Conservation (phyloP, 176 grass and related monocot species). For the Raddia distichophylla region DNA sequence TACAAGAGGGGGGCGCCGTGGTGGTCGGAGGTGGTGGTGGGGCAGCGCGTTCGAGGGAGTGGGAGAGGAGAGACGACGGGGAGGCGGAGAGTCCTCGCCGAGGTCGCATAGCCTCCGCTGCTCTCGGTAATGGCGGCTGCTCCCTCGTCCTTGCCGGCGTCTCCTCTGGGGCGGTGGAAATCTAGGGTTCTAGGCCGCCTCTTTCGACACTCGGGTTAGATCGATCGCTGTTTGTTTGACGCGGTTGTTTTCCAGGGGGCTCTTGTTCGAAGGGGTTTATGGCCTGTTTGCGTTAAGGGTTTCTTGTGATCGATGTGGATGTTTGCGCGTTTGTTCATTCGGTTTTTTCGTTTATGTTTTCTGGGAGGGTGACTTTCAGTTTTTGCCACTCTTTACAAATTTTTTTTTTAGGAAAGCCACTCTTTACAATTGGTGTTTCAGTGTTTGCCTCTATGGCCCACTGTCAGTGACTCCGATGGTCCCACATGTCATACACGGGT, state of each 20-base stretch:
- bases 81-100: background rate
- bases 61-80: background rate
- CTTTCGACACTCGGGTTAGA: background rate
- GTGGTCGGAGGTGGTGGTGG: background rate
- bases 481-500: no score
- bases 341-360: background rate
- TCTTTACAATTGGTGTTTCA: no score
- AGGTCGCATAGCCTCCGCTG: slow-evolving; percentile 4
- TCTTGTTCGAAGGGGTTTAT: background rate
- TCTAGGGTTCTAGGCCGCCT: slow-evolving; percentile 40
- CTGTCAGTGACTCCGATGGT: no score
- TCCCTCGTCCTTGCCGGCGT: background rate
- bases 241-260: background rate
- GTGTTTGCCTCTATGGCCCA: no score
- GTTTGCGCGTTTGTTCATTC: no score
- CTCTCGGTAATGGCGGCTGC: slow-evolving; percentile 1
- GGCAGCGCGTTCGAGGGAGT: background rate
- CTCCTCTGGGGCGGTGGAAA: background rate
- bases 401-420: no score
- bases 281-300: background rate
- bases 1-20: slow-evolving; percentile 24
- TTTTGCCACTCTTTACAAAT: no score
- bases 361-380: no score
- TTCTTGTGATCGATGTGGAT: background rate
- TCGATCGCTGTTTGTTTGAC: background rate